Conservation (phyloP, 768 basidiomycete species). For the Mycena floridula region DNA sequence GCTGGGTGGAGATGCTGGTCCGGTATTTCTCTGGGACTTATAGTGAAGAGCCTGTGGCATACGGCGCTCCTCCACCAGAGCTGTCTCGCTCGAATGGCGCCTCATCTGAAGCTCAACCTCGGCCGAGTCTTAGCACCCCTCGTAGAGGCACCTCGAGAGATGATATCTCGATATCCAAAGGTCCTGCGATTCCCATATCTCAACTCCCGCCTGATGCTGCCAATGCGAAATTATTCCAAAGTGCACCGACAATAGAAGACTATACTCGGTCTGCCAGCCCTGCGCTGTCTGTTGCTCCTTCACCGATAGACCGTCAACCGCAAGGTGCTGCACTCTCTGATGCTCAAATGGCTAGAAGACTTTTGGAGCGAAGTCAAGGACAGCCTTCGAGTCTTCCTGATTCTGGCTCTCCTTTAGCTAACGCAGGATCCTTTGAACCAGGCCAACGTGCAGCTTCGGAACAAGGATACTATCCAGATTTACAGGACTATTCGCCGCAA, state of each 20-base stretch:
- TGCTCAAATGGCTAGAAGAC: slow-evolving; percentile 32
- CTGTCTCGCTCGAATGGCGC: slow-evolving; percentile 17
- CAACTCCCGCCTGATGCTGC: slow-evolving; percentile 46
- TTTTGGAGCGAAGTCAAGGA: slow-evolving; percentile 36
- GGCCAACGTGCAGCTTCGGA: slow-evolving; percentile 71
- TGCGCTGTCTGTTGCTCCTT: slow-evolving; percentile 44
- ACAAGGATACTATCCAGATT: slow-evolving; percentile 73
- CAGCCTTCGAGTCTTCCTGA: slow-evolving; percentile 46
- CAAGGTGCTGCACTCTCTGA: slow-evolving; percentile 22
- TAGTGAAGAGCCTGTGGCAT: slow-evolving; percentile 57
- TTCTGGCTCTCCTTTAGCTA: slow-evolving; percentile 52
- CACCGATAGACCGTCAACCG: slow-evolving; percentile 36
- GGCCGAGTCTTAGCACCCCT: slow-evolving; percentile 23
- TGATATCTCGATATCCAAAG: slow-evolving; percentile 46
- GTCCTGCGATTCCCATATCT: slow-evolving; percentile 48
- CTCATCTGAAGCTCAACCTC: slow-evolving; percentile 32
- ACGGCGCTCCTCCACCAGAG: slow-evolving; percentile 19
- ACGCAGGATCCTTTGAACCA: slow-evolving; percentile 36
- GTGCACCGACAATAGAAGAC: slow-evolving; percentile 31
- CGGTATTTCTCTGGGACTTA: slow-evolving; percentile 80
- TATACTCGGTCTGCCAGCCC: slow-evolving; percentile 44
- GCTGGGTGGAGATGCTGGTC: slow-evolving; percentile 92
- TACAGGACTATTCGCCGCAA: slow-evolving; percentile 33
- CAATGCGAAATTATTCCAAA: slow-evolving; percentile 56
- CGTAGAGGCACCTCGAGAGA: slow-evolving; percentile 49